A percentile compares a stretch with the other conserved stretches of the same genome.
Evolutionary conservation across 306 rosid genomes (phyloP).

Genomic region (Castanospermum australe): DNA sequence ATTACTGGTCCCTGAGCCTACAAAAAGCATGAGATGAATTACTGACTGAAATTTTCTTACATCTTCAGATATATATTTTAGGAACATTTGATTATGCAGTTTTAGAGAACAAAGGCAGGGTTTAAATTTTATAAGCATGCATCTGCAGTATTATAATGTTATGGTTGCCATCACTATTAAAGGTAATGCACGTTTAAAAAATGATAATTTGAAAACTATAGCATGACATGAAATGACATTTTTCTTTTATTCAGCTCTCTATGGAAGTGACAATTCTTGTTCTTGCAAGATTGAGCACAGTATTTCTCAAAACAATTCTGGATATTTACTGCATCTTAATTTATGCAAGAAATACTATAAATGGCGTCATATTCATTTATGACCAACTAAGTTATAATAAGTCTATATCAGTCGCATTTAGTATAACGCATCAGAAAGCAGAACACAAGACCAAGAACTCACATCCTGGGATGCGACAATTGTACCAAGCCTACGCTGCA

Average conservation of each 20-base stretch:
- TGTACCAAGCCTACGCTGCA: constrained; percentile 73
- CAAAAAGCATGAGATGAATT: constrained; percentile 36
- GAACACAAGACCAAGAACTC: constrained; percentile 39
- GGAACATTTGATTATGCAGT: neutral
- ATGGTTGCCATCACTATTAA: neutral
- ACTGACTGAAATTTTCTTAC: neutral
- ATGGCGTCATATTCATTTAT: neutral
- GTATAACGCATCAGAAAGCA: constrained; percentile 20
- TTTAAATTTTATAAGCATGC: neutral
- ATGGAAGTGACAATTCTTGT: neutral
- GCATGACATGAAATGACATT: neutral
- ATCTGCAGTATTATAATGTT: neutral
- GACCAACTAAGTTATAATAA: neutral
- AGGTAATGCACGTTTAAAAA: neutral
- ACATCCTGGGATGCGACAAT: constrained; percentile 68
- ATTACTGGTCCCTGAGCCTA: constrained; percentile 47
- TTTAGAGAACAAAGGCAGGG: neutral
- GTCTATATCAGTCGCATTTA: neutral
- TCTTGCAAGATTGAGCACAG: neutral
- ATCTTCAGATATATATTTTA: neutral
- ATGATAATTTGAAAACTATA: neutral
- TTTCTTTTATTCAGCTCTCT: neutral
- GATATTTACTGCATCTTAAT: constrained; percentile 2
- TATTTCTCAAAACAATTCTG: neutral
- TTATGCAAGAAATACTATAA: neutral